These are phyloP conservation scores for Pichia exigua DNA, from an alignment of 805 yeast species.

Conservation along the genomic window DNA sequence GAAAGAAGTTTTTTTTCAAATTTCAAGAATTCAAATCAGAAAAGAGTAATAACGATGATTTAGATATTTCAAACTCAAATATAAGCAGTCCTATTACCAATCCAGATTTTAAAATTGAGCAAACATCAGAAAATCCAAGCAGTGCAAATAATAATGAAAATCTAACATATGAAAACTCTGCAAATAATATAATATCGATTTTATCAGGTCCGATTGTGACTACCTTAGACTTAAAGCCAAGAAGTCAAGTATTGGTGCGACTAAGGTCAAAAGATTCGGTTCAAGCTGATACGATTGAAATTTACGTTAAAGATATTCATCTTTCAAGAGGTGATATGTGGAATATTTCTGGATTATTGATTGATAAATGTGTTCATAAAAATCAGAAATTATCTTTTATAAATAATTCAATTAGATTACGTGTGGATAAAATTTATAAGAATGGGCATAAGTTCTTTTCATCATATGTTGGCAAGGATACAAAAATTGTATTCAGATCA, in stretches of 20 bases:
- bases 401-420: slow-evolving; percentile 51
- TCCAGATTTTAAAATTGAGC: slow-evolving; percentile 1
- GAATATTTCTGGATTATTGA: slow-evolving; percentile 58
- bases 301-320: slow-evolving; percentile 71
- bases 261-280: slow-evolving; percentile 37
- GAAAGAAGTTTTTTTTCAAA: slow-evolving; percentile 36
- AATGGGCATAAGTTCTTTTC: slow-evolving; percentile 66
- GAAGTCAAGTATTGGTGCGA: slow-evolving; percentile 57
- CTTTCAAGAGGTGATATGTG: slow-evolving; percentile 92
- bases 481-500: slow-evolving; percentile 81
- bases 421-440: slow-evolving; percentile 54
- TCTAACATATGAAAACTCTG: slow-evolving; percentile 8
- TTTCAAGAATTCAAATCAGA: slow-evolving; percentile 25
- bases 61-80: neutral
- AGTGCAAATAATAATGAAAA: neutral
- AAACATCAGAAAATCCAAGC: neutral
- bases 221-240: slow-evolving; percentile 54
- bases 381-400: slow-evolving; percentile 60
- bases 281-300: slow-evolving; percentile 77
- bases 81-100: slow-evolving; percentile 3
- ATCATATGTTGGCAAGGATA: slow-evolving; percentile 64
- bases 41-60: slow-evolving; percentile 2
- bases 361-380: slow-evolving; percentile 56
- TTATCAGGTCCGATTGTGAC: slow-evolving; percentile 52
- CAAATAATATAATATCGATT: slow-evolving; percentile 40